phyloP scores from a whole-genome alignment of 106 monocot genomes.

The Allium cepa region DNA sequence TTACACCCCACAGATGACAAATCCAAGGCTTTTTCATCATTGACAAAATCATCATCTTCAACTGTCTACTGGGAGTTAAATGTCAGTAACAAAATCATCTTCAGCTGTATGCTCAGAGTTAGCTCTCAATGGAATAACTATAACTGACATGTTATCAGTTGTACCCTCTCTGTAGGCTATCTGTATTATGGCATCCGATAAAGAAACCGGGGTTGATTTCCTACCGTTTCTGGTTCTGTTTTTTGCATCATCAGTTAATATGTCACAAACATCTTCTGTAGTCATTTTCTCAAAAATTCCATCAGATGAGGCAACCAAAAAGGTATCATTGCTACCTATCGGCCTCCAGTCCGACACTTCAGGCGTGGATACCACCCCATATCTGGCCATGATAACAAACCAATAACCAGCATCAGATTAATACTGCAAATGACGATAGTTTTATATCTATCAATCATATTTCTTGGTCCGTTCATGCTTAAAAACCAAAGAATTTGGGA shows the following conservation, averaged over 20 bases:
- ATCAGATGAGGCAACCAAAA: slow-evolving; percentile 71
- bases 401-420: no score
- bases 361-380: slow-evolving; percentile 81
- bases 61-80: no score
- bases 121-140: slow-evolving; percentile 59
- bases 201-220: slow-evolving; percentile 12
- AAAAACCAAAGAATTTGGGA: no score
- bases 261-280: slow-evolving; percentile 65
- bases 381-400: slow-evolving; percentile 20
- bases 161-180: slow-evolving; percentile 68
- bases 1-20: no score
- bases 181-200: slow-evolving; percentile 53
- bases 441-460: no score
- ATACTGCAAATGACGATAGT: no score
- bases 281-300: slow-evolving; percentile 85
- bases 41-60: no score
- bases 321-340: slow-evolving; percentile 55
- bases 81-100: no score
- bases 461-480: no score
- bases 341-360: slow-evolving; percentile 68
- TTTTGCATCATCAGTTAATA: slow-evolving; percentile 43
- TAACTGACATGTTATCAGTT: slow-evolving; percentile 66
- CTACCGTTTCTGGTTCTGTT: slow-evolving; percentile 6
- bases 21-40: no score
- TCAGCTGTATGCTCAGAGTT: no score